Base-by-base conservation (phyloP, 2,329 filamentous ascomycete species). In the Penicillium sp. region DNA sequence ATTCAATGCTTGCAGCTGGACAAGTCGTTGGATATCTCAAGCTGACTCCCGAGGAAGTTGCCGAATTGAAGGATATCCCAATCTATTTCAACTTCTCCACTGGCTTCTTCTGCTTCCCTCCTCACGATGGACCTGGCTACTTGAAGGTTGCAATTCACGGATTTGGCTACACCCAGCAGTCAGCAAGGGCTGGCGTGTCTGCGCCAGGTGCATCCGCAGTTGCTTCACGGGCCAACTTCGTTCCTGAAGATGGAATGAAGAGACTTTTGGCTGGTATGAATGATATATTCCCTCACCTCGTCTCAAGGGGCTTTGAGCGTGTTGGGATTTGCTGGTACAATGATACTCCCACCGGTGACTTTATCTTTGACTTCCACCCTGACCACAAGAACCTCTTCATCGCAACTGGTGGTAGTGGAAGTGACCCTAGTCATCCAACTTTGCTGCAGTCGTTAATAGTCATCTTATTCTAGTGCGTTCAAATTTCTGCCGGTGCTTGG, bases 21-120 rank as follows among this genome's bases (percentile, higher is more conserved):
- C 92, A 96, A 67, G 82, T 84, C 0, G 70, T 96, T 8, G 87
- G 82, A 18, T 96, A 93, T 74, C 74, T 95, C 59, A 80, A 85
- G 55, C 79, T 96, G 57, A 88, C 84, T 0, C 74, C 82, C 1
- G 80, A 82, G 8, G 92, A 96, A 73, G 83, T 90, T 69, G 76
- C 77, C 20, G 69, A 71, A 2, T 77, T 95, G 8, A 77, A 77
- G 33, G 75, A 81, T n/a, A 84, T 85, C 59, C 91, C 91, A 0
- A 86, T 90, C 11, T 60, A 72, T 35, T 69, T 75, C 57, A 77
- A 77, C 51, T 65, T 75, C 45, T 72, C 69, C 7, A 71, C 67
- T 0, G 79, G 80, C 0, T 76, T 78, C 25, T 82, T 82, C 58
- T 70, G 73, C 18, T 81, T 83, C 56, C 81, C 81, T 8, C 71